These are phyloP conservation scores for Phyllosticta ampelicida DNA, from an alignment of 2,329 filamentous ascomycete species.

Conservation along the genomic window DNA sequence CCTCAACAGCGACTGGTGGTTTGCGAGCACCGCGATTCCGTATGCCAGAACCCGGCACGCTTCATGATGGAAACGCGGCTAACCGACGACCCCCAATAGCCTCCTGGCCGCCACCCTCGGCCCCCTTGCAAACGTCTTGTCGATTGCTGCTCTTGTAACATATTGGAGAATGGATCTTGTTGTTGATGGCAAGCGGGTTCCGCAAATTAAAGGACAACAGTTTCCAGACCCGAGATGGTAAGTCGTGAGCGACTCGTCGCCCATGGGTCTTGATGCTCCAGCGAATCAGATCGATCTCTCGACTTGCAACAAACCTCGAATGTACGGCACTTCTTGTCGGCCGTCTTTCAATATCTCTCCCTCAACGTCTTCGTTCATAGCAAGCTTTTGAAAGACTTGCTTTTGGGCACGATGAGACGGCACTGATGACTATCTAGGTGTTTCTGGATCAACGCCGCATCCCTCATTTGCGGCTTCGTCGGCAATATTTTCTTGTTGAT, in stretches of 20 bases:
- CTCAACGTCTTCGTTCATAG: background rate
- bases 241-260: slow-evolving; percentile 12
- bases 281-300: background rate
- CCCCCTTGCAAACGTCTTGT: slow-evolving; percentile 78
- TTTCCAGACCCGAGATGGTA: slow-evolving; percentile 63
- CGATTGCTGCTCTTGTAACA: slow-evolving; percentile 73
- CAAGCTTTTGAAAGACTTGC: background rate
- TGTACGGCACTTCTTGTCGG: too few species aligned
- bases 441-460: slow-evolving; percentile 63
- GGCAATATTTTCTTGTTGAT: slow-evolving; percentile 75
- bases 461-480: slow-evolving; percentile 62
- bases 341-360: background rate
- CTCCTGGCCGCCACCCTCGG: slow-evolving; percentile 76
- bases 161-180: slow-evolving; percentile 58
- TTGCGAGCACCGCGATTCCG: slow-evolving; percentile 28
- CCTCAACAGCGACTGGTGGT: slow-evolving; percentile 27
- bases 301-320: too few species aligned
- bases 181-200: slow-evolving; percentile 34
- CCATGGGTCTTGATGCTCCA: background rate
- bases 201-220: slow-evolving; percentile 46
- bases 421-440: slow-evolving; percentile 42
- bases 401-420: background rate
- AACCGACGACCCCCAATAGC: background rate
- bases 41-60: background rate
- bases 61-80: background rate